Percentiles rank a stretch among this genome's conserved stretches.
Evolutionary conservation across 169 alveolate genomes (phyloP).

Genomic region (Babesia ovata): DNA sequence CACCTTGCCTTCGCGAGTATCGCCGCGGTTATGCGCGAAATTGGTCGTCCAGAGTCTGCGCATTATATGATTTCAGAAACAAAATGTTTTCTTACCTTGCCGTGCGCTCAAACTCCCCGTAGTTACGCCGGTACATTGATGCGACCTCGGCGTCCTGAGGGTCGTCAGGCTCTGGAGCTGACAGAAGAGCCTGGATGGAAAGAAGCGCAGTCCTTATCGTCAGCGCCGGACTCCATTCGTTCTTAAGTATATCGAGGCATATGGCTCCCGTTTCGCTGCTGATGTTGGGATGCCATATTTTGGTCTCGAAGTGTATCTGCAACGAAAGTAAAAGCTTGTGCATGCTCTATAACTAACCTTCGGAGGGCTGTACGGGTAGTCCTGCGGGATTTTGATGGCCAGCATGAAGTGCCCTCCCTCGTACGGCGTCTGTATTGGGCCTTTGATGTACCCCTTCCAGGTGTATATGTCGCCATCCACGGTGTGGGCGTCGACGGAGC

Average conservation of each 20-base stretch:
- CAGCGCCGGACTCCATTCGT: conserved; percentile 98
- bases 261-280: conserved; percentile 94
- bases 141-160: conserved; percentile 92
- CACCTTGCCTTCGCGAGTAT: conserved; percentile 63
- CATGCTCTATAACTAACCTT: conserved; percentile 45
- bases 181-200: conserved; percentile 86
- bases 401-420: conserved; percentile 90
- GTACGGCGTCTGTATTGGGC: conserved; percentile 93
- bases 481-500: conserved; percentile 79
- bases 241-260: conserved; percentile 92
- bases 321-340: not conserved
- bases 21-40: conserved; percentile 70
- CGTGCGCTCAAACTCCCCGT: conserved; percentile 74
- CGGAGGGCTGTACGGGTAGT: conserved; percentile 91
- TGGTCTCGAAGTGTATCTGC: conserved; percentile 91
- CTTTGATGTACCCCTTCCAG: conserved; percentile 89
- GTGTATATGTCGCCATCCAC: conserved; percentile 83
- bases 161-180: conserved; percentile 88
- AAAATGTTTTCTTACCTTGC: conserved; percentile 72
- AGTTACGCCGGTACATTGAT: conserved; percentile 80
- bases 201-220: conserved; percentile 92
- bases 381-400: conserved; percentile 90
- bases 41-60: conserved; percentile 80
- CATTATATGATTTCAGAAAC: no score
- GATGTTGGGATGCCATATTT: conserved; percentile 97